Percentiles rank a stretch among this genome's conserved stretches.
Evolutionary conservation across 352 stramenopile genomes (phyloP).

Genomic region (Phytophthora brassicae): DNA sequence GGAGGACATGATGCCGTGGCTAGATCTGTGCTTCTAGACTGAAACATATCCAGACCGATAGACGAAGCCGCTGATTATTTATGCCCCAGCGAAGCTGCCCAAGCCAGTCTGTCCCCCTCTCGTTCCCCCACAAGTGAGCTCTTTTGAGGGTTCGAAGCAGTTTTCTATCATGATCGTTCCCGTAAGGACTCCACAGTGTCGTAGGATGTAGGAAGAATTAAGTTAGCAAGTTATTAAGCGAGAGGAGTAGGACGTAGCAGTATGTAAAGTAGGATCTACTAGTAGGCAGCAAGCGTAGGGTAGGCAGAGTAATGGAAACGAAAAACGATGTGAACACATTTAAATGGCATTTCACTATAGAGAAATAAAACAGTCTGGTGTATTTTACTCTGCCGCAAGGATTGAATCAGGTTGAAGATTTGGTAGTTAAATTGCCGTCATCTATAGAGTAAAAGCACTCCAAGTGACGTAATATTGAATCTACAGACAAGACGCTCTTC

Average conservation of each 20-base stretch:
- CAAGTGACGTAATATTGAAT: not conserved
- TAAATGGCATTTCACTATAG: conserved; percentile 3
- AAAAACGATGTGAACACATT: conserved; percentile 32
- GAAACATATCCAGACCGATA: conserved; percentile 26
- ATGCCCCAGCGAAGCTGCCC: conserved; percentile 30
- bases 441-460: not conserved
- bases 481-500: not conserved
- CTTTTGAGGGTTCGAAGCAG: conserved; percentile 1
- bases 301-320: conserved; percentile 21
- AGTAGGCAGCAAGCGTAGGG: conserved; percentile 9
- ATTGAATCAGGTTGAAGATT: conserved; percentile 13
- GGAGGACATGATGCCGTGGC: conserved; percentile 84
- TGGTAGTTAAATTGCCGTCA: not conserved
- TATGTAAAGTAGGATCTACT: conserved; percentile 49
- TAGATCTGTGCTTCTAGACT: conserved; percentile 80
- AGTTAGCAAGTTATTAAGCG: conserved; percentile 40
- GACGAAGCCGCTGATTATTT: conserved; percentile 49
- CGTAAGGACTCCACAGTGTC: conserved; percentile 30
- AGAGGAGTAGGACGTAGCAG: conserved; percentile 30
- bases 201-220: conserved; percentile 39
- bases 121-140: conserved; percentile 7
- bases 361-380: not conserved
- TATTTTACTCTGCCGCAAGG: no score
- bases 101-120: conserved; percentile 16
- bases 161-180: conserved; percentile 32